Base-by-base conservation (phyloP, 2,329 filamentous ascomycete genomes). In the Pezicula rhizophila region DNA sequence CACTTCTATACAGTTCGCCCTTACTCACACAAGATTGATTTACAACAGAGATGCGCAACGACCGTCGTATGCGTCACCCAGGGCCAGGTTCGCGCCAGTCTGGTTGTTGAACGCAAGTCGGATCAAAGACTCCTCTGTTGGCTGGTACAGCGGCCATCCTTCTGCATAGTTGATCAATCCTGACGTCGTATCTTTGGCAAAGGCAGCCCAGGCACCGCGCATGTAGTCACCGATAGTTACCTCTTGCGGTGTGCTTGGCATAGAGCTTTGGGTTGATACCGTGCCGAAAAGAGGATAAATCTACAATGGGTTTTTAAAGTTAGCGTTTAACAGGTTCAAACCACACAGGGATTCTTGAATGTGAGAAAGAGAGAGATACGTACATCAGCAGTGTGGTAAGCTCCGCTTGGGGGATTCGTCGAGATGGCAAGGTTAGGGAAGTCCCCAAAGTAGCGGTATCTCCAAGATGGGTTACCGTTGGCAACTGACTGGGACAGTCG, bases 171-270 rank as follows among this genome's bases (percentile, higher is more conserved):
- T n/a, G n/a, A n/a, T n/a, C 63, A 63, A n/a, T 55, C 46, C 11
- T 26, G 43, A 1, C n/a, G n/a, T n/a, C n/a, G 65, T 59, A 48
- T 66, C 53, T 45, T 60, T 65, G 26, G 63, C 62, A 53, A 66
- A 66, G 2, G 58, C 55, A 1, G 63, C 54, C 64, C 64, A 67
- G 10, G 62, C 64, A 7, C 54, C 54, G 17, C 57, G 54, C n/a
- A 66, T 47, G 28, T 60, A 64, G 23, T 46, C 41, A 12, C 50
- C 54, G 1, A 65, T 47, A 8, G 42, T 47, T 18, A 42, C 49
- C 47, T 65, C 53, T 40, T 57, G 52, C 33, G 54, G 49, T 4
- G 43, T 28, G 4, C 40, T 25, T 2, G 18, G 5, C 31, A 14
- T 6, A 14, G 5, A 14, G 5, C 57, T 61, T 42, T 57, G 54